Evolutionary conservation across 768 basidiomycete genomes (phyloP).

Genomic region (Chalciporus chontae): DNA sequence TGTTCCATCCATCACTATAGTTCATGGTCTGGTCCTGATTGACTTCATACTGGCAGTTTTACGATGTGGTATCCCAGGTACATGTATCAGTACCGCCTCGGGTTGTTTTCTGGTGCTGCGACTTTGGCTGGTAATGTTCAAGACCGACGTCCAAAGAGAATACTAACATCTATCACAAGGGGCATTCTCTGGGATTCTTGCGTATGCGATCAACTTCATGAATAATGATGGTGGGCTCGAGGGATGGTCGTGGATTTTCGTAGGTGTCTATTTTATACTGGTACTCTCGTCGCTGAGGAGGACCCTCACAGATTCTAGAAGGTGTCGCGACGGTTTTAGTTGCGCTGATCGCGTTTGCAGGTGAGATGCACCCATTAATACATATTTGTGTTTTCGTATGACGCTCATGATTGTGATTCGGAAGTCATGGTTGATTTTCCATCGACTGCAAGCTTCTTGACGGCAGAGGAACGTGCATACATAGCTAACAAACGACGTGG

Average conservation of each 20-base stretch:
- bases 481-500: not conserved
- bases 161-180: conserved; percentile 15
- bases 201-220: conserved; percentile 55
- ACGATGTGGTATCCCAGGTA: conserved; percentile 69
- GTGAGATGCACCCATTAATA: conserved; percentile 27
- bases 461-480: conserved; percentile 15
- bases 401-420: not conserved
- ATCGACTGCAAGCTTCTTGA: conserved; percentile 16
- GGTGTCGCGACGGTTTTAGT: conserved; percentile 59
- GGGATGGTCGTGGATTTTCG: conserved; percentile 72
- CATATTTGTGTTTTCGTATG: not conserved
- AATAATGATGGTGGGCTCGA: conserved; percentile 39
- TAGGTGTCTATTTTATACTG: conserved; percentile 24
- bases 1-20: not conserved
- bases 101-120: conserved; percentile 63
- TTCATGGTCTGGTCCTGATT: not conserved
- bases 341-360: conserved; percentile 48
- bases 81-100: conserved; percentile 56
- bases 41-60: conserved; percentile 34
- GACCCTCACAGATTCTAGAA: conserved; percentile 12
- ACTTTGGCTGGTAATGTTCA: conserved; percentile 46
- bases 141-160: accelerated
- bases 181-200: conserved; percentile 59
- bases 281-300: not conserved
- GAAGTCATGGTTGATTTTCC: conserved; percentile 57